Evolutionary conservation across 495 filamentous ascomycete genomes (phyloP), one percentile per base, ranked within the genome.

Genomic region (Ascodesmis nigricans): DNA sequence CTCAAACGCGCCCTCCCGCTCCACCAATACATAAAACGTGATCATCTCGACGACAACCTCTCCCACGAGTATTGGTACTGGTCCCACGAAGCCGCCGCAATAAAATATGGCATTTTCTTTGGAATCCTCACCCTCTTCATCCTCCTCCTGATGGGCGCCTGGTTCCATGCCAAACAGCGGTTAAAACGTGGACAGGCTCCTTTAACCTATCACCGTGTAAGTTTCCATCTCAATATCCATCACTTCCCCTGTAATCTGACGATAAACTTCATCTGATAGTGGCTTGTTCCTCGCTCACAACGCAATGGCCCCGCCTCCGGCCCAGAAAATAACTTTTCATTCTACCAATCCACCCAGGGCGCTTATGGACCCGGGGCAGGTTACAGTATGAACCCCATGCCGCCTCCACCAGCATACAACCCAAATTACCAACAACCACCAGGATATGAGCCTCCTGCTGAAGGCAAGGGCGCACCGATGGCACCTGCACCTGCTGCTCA

Each of bases 31-130:
- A 39, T 28, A 17, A 41, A 46, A 42, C 42, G 43, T 19, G 42
- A 35, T 21, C 20, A 46, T n/a, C 19, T 24, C 17, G 41, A 42
- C 11, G 33, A 44, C 36, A 29, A 32, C 34, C 15, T 34, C 29
- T 42, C 38, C 44, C 25, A 35, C 13, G 29, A 31, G 13, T 35
- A 31, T 18, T 50, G 47, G 47, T 50, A 49, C 17, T 49, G 33
- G 37, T 21, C 16, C 30, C 10, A 41, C 32, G 41, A 50, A 39
- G 45, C 42, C 13, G 30, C 46, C 16, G 30, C 46, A 9, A 49
- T 77, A 43, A 78, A 77, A 53, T 83, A 72, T 65, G 61, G 61
- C 19, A 51, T 81, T 27, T 66, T 80, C 48, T 63, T 73, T 38
- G 62, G 55, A 30, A 51, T 68, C 16, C 27, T 64, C 20, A 22